Evolutionary conservation across 164 flowering plant species (phyloP), one percentile per base, ranked within the genome.

Genomic region (Nymphaea colorata): DNA sequence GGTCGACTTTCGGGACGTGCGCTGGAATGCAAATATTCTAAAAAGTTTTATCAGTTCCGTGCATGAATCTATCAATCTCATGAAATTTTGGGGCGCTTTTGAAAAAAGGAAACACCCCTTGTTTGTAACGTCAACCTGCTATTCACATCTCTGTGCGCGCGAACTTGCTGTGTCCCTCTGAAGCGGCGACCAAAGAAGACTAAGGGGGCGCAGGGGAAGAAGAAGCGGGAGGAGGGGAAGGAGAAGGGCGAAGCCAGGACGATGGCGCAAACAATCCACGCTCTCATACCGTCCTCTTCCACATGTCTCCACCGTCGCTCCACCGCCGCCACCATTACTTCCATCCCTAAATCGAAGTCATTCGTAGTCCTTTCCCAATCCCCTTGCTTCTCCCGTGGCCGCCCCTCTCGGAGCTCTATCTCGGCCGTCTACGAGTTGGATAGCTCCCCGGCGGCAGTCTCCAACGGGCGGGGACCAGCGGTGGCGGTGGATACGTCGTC

Each of bases 401-500:
- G 11, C 5, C 55, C 55, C 7, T 47, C 11, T 12, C 5, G 55
- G 55, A 47, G 11, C 12, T 7, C 12, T 12, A 6, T 47, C 55
- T 7, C 55, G 11, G 55, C 55, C 55, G 5, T 47, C 55, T 12
- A 47, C 55, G 55, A 47, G 55, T 12, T 47, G 2, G 55, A 47
- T 5, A 12, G 55, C 55, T 2, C 55, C 55, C 55, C 5, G 4
- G 55, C 11, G 11, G 55, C 36, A 25, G 36, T 12, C 55, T 6
- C 55, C 55, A 47, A 47, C 4, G 55, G 55, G 7, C 12, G 55
- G 55, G 55, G 55, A 2, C 55, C 55, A 47, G 5, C 55, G 2
- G 3, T 12, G 12, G 12, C 12, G 2, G 55, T 47, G 55, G 55
- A 25, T 25, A 25, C 36, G 44, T n/a, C 70, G 43, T 77, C 72